Conservation (phyloP, 257 asterid species). For the Capsicum rhomboideum region DNA sequence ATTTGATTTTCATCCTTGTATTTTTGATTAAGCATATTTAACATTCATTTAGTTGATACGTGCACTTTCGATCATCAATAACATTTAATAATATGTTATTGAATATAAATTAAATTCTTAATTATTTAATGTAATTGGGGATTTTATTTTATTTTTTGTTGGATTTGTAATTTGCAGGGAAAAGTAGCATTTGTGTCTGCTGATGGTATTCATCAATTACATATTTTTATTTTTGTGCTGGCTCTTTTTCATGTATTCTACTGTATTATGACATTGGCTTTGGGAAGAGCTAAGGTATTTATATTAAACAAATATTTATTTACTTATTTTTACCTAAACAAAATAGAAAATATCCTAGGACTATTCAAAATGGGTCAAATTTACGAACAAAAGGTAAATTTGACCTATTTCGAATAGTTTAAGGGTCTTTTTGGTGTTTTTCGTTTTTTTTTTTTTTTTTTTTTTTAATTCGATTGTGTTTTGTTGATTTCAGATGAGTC, state of each 20-base stretch:
- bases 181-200: constrained; percentile 60
- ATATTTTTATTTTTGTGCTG: constrained; percentile 73
- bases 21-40: too few species aligned
- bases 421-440: not conserved
- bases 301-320: not conserved
- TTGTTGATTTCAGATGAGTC: constrained; percentile 50
- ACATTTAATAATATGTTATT: too few species aligned
- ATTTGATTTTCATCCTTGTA: too few species aligned
- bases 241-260: constrained; percentile 73
- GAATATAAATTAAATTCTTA: too few species aligned
- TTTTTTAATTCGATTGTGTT: not conserved
- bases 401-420: too few species aligned
- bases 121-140: not conserved
- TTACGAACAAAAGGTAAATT: too few species aligned
- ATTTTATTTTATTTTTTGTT: not conserved
- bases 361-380: not conserved
- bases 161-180: constrained; percentile 34
- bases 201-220: constrained; percentile 74
- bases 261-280: constrained; percentile 56
- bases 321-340: not conserved
- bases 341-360: not conserved
- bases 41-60: too few species aligned
- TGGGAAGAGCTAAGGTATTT: constrained; percentile 70
- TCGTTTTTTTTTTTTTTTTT: not conserved
- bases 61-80: too few species aligned